Base-by-base conservation (phyloP, 2,329 filamentous ascomycete species). In the Cladobotryum mycophilum region DNA sequence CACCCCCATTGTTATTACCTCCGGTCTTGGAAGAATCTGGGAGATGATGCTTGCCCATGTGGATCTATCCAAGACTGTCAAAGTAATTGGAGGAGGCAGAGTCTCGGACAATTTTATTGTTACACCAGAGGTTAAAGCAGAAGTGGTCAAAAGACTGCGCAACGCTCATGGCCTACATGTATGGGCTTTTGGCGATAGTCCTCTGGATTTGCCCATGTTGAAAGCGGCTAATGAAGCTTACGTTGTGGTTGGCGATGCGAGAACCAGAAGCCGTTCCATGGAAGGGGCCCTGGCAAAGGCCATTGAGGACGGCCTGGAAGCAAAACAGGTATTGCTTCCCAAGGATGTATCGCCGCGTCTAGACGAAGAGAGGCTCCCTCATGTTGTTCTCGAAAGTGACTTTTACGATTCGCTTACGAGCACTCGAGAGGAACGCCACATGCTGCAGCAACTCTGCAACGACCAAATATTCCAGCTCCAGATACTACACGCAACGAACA, bases 101-200 rank as follows among this genome's bases (percentile, higher is more conserved):
- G 57, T 79, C 20, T 50, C 60, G 1, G 71, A 80, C 49, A 70
- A 66, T 0, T 67, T 74, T 22, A 70, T 84, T 12, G 67, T 86
- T 22, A 80, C 75, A 1, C 65, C 73, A 6, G 56, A 53, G 0
- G 63, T 76, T 17, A 86, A 85, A 60, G 72, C 65, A 2, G 58
- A 57, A 0, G 40, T 84, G 20, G 76, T 81, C 1, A 46, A 47
- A 1, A 65, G 59, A 2, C 59, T 84, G 17, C 65, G 63, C 47
- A 22, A 66, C 0, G 15, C 15, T 0, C 55, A 72, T 38, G 3
- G 63, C 0, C 41, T 70, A 70, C 80, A 41, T 72, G 75, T 83
- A 15, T 75, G 68, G 61, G 81, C 78, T 0, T 80, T 85, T 56
- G 81, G 81, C n/a, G 80, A 84, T 56, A 80, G 81, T 55, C 69